Evolutionary conservation across 2,329 filamentous ascomycete species (phyloP), one percentile per base, ranked within the genome.

Genomic region (Fusarium nanum): DNA sequence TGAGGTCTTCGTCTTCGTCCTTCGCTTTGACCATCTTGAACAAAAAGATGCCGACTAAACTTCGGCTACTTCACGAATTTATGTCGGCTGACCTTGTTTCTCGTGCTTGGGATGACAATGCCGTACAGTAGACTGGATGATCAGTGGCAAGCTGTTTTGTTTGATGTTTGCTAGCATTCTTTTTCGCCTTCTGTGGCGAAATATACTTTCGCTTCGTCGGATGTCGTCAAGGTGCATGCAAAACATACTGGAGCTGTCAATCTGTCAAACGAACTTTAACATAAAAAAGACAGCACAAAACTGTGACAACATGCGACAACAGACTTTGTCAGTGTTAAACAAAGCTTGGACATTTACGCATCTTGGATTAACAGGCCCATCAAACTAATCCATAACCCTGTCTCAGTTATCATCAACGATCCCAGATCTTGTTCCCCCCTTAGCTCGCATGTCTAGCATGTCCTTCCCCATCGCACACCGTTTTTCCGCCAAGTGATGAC

Each of bases 251-350:
- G 16, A 22, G 3, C 48, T 56, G 55, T 65, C 61, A 64, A 59
- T 32, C 18, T 65, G 60, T 28, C 61, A 66, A 67, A 42, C n/a
- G 28, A 66, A 56, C 63, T 60, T 16, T 56, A 67, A 54, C 37
- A 22, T n/a, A 27, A 28, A 47, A 46, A 47, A 25, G 45, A 47
- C 34, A 25, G 30, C 50, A n/a, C n/a, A 47, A 41, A 30, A 45
- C 30, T 50, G 34, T 47, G 32, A 34, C n/a, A 25, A 28, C 12
- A 37, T 30, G 34, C 25, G 11, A 30, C 25, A 34, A 48, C 42
- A 42, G 14, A 20, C 8, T 53, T 27, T 42, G 5, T 53, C 23
- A 4, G 10, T 27, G 32, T 52, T 18, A 41, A 40, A 40, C 3
- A 52, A 7, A 14, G 23, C 16, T 50, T 50, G 12, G 3, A 16